Percentiles rank a stretch among this genome's conserved stretches.
Conservation (phyloP, 2,329 filamentous ascomycete genomes). For the Xylaria sp. region DNA sequence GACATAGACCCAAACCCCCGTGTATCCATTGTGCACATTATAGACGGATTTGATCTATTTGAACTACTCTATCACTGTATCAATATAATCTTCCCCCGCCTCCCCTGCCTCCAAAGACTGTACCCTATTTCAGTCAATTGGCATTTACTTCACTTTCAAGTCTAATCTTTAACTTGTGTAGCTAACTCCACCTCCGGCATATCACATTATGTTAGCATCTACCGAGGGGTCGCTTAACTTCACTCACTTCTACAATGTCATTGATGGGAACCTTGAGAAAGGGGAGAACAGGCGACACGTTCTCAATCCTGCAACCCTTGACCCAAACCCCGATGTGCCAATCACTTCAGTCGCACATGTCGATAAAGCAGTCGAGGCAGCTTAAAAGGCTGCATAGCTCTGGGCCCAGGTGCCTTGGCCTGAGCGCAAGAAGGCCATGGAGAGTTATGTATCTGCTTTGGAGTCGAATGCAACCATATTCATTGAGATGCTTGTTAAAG, state of each 20-base stretch:
- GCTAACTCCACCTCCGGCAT: neutral
- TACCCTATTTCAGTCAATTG: too few species aligned
- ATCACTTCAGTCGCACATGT: neutral
- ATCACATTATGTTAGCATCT: neutral
- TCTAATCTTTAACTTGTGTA: neutral
- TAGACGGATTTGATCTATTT: too few species aligned
- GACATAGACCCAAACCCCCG: too few species aligned
- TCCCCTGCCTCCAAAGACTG: too few species aligned
- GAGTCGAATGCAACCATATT: neutral
- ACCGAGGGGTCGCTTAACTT: neutral
- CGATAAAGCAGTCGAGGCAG: neutral
- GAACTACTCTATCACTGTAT: too few species aligned
- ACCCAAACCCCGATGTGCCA: neutral
- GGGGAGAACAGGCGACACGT: neutral
- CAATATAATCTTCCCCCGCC: too few species aligned
- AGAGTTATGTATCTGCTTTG: neutral
- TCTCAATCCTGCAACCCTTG: neutral
- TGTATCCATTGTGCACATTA: too few species aligned
- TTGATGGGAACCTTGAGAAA: neutral
- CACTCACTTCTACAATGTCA: neutral
- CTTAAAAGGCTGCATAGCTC: neutral
- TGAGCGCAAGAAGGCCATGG: neutral
- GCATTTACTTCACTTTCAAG: neutral
- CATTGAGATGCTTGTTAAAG: neutral
- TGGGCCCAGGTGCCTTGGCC: neutral